Evolutionary conservation across 2,329 filamentous ascomycete species (phyloP).

Genomic region (Paracamarosporium sp.): DNA sequence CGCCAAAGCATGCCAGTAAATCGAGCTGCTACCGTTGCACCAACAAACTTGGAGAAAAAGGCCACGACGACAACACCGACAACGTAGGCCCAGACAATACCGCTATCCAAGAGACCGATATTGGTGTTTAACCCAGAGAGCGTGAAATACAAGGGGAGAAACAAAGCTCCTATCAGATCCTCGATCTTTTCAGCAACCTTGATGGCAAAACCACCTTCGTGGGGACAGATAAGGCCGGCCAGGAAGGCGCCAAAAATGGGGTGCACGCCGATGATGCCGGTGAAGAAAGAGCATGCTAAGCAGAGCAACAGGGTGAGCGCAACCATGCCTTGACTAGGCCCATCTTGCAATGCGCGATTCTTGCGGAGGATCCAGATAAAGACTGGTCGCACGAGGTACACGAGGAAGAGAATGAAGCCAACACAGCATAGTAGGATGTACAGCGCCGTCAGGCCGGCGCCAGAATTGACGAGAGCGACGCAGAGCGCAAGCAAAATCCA

Average conservation of each 20-base stretch:
- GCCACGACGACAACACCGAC: slow-evolving; percentile 81
- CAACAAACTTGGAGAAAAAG: slow-evolving; percentile 83
- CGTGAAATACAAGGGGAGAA: slow-evolving; percentile 91
- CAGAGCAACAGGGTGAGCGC: slow-evolving; percentile 81
- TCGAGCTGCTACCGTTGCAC: slow-evolving; percentile 79
- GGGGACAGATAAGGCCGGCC: slow-evolving; percentile 86
- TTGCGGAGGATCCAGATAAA: slow-evolving; percentile 78
- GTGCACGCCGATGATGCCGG: slow-evolving; percentile 88
- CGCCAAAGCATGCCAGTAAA: slow-evolving; percentile 83
- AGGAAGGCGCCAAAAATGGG: slow-evolving; percentile 94
- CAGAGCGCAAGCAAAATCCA: slow-evolving; percentile 95
- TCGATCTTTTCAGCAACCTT: slow-evolving; percentile 94
- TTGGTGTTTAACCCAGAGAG: slow-evolving; percentile 89
- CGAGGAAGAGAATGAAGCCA: slow-evolving; percentile 78
- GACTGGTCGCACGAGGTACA: slow-evolving; percentile 73
- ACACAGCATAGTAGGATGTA: slow-evolving; percentile 80
- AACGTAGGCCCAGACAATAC: slow-evolving; percentile 89
- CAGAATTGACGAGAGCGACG: slow-evolving; percentile 89
- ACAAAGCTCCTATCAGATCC: slow-evolving; percentile 82
- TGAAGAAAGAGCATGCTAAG: slow-evolving; percentile 83
- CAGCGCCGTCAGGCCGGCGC: slow-evolving; percentile 79
- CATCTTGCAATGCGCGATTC: slow-evolving; percentile 82
- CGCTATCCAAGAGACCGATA: slow-evolving; percentile 80
- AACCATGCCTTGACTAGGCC: slow-evolving; percentile 84
- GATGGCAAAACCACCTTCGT: slow-evolving; percentile 88